Evolutionary conservation across 139 green algal genomes (phyloP), one percentile per base, ranked within the genome.

Genomic region (Tetradesmus obliquus): DNA sequence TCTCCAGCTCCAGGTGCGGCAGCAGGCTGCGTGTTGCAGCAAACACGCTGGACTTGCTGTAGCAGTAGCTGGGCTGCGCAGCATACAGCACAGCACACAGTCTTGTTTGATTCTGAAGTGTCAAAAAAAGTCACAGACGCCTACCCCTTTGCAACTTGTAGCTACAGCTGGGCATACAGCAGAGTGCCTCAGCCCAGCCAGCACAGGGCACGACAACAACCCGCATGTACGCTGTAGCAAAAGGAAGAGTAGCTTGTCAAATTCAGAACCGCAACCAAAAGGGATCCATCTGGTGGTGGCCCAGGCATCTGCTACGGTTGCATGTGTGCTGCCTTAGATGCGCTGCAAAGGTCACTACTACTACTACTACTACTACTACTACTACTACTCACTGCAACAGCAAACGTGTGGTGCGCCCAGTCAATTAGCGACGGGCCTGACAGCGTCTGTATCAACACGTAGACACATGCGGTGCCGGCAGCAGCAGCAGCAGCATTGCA

Each of bases 1-100:
- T 90, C 69, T 90, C 86, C 13, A 90, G 51, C 86, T 90, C 86
- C 86, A 90, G 51, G 20, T 90, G 86, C 0, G 86, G 86, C 69
- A 62, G 53, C 17, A 82, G 17, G 69, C 69, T 55, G 3, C 54
- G 4, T 4, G 57, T 22, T 2, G 15, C 10, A 22, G 86, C 83
- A 15, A 72, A 90, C 86, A 90, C 69, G 45, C 51, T 72, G 6
- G 86, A 82, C 69, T 90, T 90, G 69, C 86, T 90, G 86, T 90
- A 90, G 66, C 62, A 79, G 55, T 71, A 90, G 45, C 66, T 24
- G 6, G 86, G 86, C 86, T 82, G 69, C 60, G 62, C 6, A 10
- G 7, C 55, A 76, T 2, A 10, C 57, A 79, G 1, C 22, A 76
- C 3, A 57, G 32, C 32, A 81, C 9, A 45, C 19, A 81, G 3